A percentile compares a stretch with the other conserved stretches of the same genome.
Conservation (phyloP, 2,329 filamentous ascomycete genomes). For the Orbilia javanica region DNA sequence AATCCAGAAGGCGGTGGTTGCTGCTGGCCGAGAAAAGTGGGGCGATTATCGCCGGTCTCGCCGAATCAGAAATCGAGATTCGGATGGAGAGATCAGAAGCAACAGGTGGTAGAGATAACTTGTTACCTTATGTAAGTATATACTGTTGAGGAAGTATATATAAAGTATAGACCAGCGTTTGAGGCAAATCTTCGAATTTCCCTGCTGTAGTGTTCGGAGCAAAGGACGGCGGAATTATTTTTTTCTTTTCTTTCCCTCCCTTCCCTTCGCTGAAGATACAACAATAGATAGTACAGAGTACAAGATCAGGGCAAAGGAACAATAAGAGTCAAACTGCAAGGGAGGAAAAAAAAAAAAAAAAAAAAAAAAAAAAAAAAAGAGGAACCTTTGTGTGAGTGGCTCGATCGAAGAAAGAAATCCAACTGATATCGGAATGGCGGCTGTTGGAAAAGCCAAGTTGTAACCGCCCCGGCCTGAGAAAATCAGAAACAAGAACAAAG, state of each 20-base stretch:
- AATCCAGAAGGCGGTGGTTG: neutral
- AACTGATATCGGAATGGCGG: constrained; percentile 39
- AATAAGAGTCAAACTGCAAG: constrained; percentile 18
- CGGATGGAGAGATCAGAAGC: constrained; percentile 36
- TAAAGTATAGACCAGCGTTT: neutral
- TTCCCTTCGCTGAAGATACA: neutral
- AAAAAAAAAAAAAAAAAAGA: too few species aligned
- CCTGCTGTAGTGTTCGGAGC: constrained; percentile 24
- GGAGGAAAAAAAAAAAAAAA: neutral
- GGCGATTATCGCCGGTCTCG: constrained; percentile 56
- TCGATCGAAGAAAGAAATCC: constrained; percentile 12
- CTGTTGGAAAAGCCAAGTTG: constrained; percentile 31
- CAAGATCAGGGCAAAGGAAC: constrained; percentile 1
- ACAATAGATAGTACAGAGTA: constrained; percentile 5
- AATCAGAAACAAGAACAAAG: neutral
- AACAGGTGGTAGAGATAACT: constrained; percentile 27
- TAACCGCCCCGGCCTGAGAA: constrained; percentile 3
- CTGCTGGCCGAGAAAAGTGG: constrained; percentile 52
- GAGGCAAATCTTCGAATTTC: constrained; percentile 4
- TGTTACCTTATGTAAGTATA: neutral
- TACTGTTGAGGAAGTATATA: constrained; percentile 31
- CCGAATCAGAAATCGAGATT: constrained; percentile 54
- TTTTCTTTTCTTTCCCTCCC: neutral
- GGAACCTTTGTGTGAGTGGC: constrained; percentile 6
- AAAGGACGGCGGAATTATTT: constrained; percentile 10